Evolutionary conservation across 1,139 yeast species (phyloP), one percentile per base, ranked within the genome.

Genomic region (Kodamaea derodonti): DNA sequence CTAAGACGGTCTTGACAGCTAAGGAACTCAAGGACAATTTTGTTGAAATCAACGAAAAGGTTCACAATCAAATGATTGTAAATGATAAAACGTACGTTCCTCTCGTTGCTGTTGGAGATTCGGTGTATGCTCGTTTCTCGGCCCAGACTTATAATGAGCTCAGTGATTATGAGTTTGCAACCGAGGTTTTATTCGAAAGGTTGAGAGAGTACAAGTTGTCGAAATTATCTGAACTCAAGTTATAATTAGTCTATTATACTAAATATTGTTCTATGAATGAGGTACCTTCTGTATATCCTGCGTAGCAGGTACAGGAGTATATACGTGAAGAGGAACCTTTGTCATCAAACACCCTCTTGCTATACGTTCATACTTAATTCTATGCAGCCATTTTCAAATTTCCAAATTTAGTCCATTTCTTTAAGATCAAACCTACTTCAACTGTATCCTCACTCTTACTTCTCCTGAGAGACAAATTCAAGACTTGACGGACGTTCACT

Each of bases 61-160:
- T 24, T 12, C 30, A 25, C 10, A 18, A 30, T 7, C 36, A 39
- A 15, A 29, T 33, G 34, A 20, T 37, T 8, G 32, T 29, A 25
- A 17, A 33, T 4, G 32, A 35, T 15, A 63, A 66, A 16, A 69
- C 80, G 0, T 74, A 61, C 46, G 65, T 75, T 16, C 84, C 78
- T 9, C 43, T 69, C 18, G 54, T 51, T 4, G 49, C 53, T 16
- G 78, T 73, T 47, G 61, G 68, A 28, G 72, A 63, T 2, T 54
- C 57, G 26, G 37, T 72, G 25, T 70, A 65, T 47, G 62, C 69
- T 14, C 67, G 90, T 40, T 72, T 78, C 41, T 72, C 81, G 28
- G 78, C 78, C 28, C 84, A 80, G 47, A 56, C 78, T 7, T 81
- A 78, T 51, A 72, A 77, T 42, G 82, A 77, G 27, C 46, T 73